Evolutionary conservation across 306 rosid species (phyloP), one percentile per base, ranked within the genome.

Genomic region (Betula pendula): DNA sequence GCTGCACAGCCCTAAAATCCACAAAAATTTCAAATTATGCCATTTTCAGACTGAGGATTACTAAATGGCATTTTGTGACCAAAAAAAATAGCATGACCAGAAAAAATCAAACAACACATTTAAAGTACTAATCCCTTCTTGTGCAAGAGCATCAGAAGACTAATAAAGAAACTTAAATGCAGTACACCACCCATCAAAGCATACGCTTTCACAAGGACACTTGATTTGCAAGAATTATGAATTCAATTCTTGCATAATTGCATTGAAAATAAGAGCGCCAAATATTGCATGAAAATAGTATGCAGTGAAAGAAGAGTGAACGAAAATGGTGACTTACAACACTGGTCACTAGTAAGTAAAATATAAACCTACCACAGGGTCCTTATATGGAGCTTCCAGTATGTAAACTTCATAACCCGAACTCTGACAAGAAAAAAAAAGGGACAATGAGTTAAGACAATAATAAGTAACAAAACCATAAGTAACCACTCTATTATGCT

Each of bases 341-440:
- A 75, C 43, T 75, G 47, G 52, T 79, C 20, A 17, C 51, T 15
- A 62, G 31, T 33, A 47, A 58, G 58, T 13, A 62, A 79, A 35
- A 68, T 45, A 67, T 47, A 53, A 63, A 79, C 91, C 40, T 82
- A 95, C 99, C 84, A 44, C 97, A 31, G 99, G 99, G 81, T 95
- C 99, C 88, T 88, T 95, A 84, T 95, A 95, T 17, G 97, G 72
- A 69, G 97, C 99, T 88, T 95, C 99, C 72, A 92, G 85, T 79
- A 95, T 82, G 87, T 92, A 92, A 55, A 95, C 99, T 86, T 95
- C 99, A 44, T 92, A 95, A 5, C 99, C 99, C 72, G 86, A 89
- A 84, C 97, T 92, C 99, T 95, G 92, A 77, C 81, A 87, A 71
- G 35, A 85, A 81, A 73, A 72, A 73, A 74, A 52, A 81, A 81